Evolutionary conservation across 1,139 yeast genomes (phyloP).

Genomic region (Taphrina sp.): DNA sequence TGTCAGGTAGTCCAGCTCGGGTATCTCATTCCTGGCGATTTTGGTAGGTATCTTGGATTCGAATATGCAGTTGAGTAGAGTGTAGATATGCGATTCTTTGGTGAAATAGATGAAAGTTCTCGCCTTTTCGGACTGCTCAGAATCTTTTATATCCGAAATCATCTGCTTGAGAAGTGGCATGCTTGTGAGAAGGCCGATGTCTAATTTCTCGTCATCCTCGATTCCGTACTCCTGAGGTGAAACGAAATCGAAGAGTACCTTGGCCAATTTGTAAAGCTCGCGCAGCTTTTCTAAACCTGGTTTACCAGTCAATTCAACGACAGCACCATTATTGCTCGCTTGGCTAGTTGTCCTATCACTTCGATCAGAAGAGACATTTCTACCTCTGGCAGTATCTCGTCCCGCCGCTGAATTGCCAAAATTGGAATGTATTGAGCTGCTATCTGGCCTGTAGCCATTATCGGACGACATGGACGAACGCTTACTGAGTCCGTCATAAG

Average conservation of each 20-base stretch:
- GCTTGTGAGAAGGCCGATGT: slow-evolving; percentile 91
- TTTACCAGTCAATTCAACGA: slow-evolving; percentile 16
- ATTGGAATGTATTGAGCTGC: slow-evolving; percentile 17
- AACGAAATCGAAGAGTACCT: slow-evolving; percentile 90
- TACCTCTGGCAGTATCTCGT: background rate
- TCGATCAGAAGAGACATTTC: slow-evolving; percentile 15
- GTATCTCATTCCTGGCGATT: slow-evolving; percentile 88
- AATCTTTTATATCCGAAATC: slow-evolving; percentile 71
- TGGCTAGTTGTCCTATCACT: background rate
- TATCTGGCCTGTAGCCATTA: slow-evolving; percentile 2
- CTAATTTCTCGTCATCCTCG: slow-evolving; percentile 90
- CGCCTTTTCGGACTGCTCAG: slow-evolving; percentile 74
- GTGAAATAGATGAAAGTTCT: slow-evolving; percentile 90
- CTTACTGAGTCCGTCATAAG: slow-evolving; percentile 19
- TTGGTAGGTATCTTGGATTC: slow-evolving; percentile 95
- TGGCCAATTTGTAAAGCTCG: slow-evolving; percentile 83
- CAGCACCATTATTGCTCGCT: slow-evolving; percentile 19
- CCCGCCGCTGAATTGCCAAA: background rate
- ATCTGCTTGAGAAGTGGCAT: slow-evolving; percentile 91
- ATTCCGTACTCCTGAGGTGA: slow-evolving; percentile 99
- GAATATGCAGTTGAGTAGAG: slow-evolving; percentile 82
- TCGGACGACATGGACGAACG: slow-evolving; percentile 24
- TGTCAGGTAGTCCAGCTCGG: slow-evolving; percentile 92
- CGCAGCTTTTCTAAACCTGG: slow-evolving; percentile 50
- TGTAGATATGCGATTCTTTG: slow-evolving; percentile 94